A percentile compares a stretch with the other conserved stretches of the same genome.
Evolutionary conservation across 2,329 filamentous ascomycete genomes (phyloP).

Genomic region (Penicillium aurantiogriseum): DNA sequence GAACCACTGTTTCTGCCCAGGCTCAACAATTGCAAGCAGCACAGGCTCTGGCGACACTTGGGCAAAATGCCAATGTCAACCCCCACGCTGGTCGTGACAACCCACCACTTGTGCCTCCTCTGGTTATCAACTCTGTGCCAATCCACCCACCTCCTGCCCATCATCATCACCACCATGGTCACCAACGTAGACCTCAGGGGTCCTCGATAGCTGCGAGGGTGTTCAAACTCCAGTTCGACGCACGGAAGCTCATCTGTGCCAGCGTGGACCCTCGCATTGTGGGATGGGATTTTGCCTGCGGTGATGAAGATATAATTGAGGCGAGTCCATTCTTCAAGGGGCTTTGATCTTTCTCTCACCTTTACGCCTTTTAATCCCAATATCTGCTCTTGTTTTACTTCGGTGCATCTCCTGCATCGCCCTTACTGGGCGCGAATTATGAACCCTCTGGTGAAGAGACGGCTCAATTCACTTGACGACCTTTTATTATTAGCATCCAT

Average conservation of each 20-base stretch:
- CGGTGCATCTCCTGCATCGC: not conserved
- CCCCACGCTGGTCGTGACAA: conserved; percentile 5
- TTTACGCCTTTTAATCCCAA: not conserved
- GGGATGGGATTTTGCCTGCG: conserved; percentile 95
- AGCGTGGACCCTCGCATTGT: conserved; percentile 89
- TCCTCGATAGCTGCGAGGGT: conserved; percentile 58
- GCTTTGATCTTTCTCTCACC: conserved; percentile 25
- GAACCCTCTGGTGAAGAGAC: not conserved
- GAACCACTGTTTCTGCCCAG: conserved; percentile 22
- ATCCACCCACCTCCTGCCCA: conserved; percentile 4
- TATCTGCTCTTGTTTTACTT: not conserved
- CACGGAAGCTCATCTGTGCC: conserved; percentile 88
- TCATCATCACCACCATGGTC: conserved; percentile 20
- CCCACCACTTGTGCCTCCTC: conserved; percentile 3
- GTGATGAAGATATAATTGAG: conserved; percentile 74
- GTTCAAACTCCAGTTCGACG: conserved; percentile 97
- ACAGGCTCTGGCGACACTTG: conserved; percentile 13
- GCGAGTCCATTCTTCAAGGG: conserved; percentile 72
- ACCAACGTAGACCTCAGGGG: conserved; percentile 20
- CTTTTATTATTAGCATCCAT: conserved; percentile 3
- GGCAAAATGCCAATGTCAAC: conserved; percentile 3
- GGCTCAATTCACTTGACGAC: conserved; percentile 2
- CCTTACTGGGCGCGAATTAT: not conserved
- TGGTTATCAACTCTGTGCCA: conserved; percentile 1
- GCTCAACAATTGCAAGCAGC: conserved; percentile 21